A percentile compares a stretch with the other conserved stretches of the same genome.
These are phyloP conservation scores for Podospora didyma DNA, from an alignment of 495 filamentous ascomycete genomes.

Conservation along the genomic window DNA sequence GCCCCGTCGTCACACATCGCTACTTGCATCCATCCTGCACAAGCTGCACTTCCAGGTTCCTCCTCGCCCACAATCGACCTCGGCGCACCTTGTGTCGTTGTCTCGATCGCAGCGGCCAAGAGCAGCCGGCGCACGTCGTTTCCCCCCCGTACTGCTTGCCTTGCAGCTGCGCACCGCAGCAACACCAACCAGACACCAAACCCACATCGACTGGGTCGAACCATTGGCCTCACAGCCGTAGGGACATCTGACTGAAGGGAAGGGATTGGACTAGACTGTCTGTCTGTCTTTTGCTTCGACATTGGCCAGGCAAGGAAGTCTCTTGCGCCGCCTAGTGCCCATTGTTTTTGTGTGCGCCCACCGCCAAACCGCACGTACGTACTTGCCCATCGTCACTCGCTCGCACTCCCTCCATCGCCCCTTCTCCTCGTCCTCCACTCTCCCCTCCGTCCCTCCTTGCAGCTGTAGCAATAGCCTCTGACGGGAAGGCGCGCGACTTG, in stretches of 20 bases:
- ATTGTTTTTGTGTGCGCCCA: constrained; percentile 26
- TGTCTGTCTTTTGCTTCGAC: constrained; percentile 28
- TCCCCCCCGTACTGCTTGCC: not conserved
- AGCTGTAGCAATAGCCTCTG: constrained; percentile 19
- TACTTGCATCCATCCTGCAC: not conserved
- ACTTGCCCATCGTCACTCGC: constrained; percentile 8
- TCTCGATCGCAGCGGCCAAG: not conserved
- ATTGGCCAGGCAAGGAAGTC: not conserved
- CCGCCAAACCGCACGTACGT: constrained; percentile 16
- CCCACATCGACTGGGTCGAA: not conserved
- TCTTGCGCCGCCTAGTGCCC: constrained; percentile 6
- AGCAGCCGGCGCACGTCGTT: not conserved
- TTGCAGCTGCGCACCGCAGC: not conserved
- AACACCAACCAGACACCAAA: not conserved
- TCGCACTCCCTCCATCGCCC: not conserved
- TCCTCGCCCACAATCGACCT: not conserved
- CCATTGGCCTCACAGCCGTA: not conserved
- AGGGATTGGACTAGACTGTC: constrained; percentile 8
- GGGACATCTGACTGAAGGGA: not conserved
- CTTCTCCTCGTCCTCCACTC: too few species aligned
- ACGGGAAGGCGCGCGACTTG: constrained; percentile 2
- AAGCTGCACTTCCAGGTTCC: not conserved
- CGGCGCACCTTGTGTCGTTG: not conserved
- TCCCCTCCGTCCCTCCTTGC: constrained; percentile 2
- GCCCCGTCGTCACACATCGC: constrained; percentile 11